A percentile compares a stretch with the other conserved stretches of the same genome.
Conservation (phyloP, 192 early-diverging fungal genomes). For the Coemansia sp. region DNA sequence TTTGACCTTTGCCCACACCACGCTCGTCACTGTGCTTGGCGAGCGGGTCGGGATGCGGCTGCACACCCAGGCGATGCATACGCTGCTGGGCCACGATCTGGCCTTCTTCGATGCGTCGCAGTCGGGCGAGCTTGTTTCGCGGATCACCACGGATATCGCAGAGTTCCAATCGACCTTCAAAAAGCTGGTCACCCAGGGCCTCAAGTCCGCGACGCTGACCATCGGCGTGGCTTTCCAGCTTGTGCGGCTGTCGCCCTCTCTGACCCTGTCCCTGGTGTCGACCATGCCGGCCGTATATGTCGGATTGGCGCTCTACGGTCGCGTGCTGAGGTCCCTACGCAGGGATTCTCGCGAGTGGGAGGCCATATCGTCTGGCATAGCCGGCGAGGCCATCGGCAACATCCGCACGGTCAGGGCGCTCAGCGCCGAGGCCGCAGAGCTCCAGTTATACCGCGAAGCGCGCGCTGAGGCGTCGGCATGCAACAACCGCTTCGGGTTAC, state of each 20-base stretch:
- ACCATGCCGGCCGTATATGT: constrained; percentile 57
- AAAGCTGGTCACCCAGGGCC: constrained; percentile 59
- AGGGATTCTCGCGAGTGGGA: constrained; percentile 49
- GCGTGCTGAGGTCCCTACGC: constrained; percentile 54
- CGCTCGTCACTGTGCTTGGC: constrained; percentile 59
- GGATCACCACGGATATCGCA: constrained; percentile 55
- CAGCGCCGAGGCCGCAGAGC: constrained; percentile 57
- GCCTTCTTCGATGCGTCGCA: constrained; percentile 59
- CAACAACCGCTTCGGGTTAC: constrained; percentile 55
- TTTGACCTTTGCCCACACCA: constrained; percentile 62
- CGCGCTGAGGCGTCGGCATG: constrained; percentile 40
- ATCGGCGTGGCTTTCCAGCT: constrained; percentile 57
- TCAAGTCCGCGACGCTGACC: constrained; percentile 56
- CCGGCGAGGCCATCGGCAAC: constrained; percentile 57
- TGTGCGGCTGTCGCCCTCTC: constrained; percentile 52
- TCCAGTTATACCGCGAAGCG: constrained; percentile 46
- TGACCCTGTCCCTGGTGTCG: constrained; percentile 54
- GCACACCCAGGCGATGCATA: constrained; percentile 48
- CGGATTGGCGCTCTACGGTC: constrained; percentile 55
- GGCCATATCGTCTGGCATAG: constrained; percentile 54
- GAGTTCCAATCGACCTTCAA: constrained; percentile 66
- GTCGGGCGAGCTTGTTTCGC: constrained; percentile 55
- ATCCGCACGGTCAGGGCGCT: constrained; percentile 64
- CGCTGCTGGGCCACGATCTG: constrained; percentile 61
- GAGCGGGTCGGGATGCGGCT: constrained; percentile 59